phyloP scores from a whole-genome alignment of 208 protist genomes.

The Crithidia thermophila region DNA sequence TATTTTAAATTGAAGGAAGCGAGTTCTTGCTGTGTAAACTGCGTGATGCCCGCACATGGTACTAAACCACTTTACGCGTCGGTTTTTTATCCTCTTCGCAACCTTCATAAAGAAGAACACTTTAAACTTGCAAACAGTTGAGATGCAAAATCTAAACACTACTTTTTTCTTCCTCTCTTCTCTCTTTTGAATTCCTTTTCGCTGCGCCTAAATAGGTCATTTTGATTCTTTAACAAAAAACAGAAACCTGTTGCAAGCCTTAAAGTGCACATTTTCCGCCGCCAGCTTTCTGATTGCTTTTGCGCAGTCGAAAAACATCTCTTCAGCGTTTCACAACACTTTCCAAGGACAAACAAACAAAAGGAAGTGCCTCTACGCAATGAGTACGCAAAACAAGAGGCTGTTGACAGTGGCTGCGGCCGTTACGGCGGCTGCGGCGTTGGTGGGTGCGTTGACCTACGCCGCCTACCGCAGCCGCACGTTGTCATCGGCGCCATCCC shows the following conservation, averaged over 20 bases:
- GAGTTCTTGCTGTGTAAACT: too few relatives aligned
- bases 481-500: not conserved
- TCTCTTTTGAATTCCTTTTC: not conserved
- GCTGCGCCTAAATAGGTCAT: too few relatives aligned
- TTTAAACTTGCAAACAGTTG: too few relatives aligned
- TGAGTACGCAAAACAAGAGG: not conserved
- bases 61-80: not conserved
- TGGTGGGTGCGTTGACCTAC: conserved; percentile 25
- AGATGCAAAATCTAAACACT: not conserved
- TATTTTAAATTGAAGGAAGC: too few relatives aligned
- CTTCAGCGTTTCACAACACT: too few relatives aligned
- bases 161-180: conserved; percentile 1
- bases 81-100: not conserved
- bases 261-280: too few relatives aligned
- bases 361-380: not conserved
- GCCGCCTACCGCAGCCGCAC: conserved; percentile 12
- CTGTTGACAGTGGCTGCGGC: not conserved
- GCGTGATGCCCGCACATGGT: not conserved
- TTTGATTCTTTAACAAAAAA: too few relatives aligned
- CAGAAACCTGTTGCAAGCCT: too few relatives aligned
- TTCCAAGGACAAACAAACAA: not conserved
- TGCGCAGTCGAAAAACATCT: too few relatives aligned
- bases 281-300: too few relatives aligned
- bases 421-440: not conserved
- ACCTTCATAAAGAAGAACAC: too few relatives aligned